phyloP scores from a whole-genome alignment of 768 basidiomycete genomes.

The Lepiota brunneoincarnata region DNA sequence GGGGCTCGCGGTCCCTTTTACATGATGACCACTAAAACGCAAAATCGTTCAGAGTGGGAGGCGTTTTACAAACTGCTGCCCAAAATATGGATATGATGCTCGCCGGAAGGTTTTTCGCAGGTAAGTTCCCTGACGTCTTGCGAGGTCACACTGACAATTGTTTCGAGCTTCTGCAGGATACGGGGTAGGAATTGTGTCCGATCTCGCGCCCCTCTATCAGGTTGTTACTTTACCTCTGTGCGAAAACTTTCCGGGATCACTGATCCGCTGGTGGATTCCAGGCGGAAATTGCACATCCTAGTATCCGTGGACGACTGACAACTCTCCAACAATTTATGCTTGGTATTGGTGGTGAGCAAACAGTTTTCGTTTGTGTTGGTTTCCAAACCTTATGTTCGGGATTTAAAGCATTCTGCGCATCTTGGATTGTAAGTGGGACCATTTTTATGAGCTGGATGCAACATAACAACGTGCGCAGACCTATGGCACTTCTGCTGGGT shows the following conservation, averaged over 20 bases:
- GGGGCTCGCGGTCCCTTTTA: constrained; percentile 4
- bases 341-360: constrained; percentile 38
- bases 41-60: constrained; percentile 32
- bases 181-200: constrained; percentile 46
- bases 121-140: constrained; percentile 16
- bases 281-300: constrained; percentile 57
- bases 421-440: constrained; percentile 35
- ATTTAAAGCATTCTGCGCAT: constrained; percentile 41
- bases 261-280: constrained; percentile 2
- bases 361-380: not conserved
- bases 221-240: constrained; percentile 12
- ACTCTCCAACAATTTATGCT: constrained; percentile 56
- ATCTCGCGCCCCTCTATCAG: constrained; percentile 53
- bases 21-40: not conserved
- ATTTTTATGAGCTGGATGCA: not conserved
- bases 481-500: constrained; percentile 36
- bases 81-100: constrained; percentile 46
- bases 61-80: constrained; percentile 44
- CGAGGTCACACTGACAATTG: not conserved
- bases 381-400: not conserved
- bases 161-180: constrained; percentile 22
- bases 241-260: too few relatives aligned
- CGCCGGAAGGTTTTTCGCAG: constrained; percentile 49
- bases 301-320: constrained; percentile 51
- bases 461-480: constrained; percentile 24